Conservation (phyloP, 768 basidiomycete genomes). For the Serpula lacrymans region DNA sequence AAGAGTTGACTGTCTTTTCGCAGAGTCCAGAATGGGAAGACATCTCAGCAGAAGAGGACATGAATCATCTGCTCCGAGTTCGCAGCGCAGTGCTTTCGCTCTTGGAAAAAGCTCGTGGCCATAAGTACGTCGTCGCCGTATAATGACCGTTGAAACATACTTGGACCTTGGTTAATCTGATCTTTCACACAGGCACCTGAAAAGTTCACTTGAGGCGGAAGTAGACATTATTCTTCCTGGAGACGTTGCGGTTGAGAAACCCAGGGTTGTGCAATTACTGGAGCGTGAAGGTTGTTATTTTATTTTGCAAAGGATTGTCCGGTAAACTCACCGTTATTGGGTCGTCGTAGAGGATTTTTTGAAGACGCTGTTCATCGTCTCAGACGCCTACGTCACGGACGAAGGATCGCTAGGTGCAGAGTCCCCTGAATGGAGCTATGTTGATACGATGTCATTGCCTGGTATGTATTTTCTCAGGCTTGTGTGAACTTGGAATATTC, state of each 20-base stretch:
- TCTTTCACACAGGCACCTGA: conserved; percentile 56
- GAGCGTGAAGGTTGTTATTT: conserved; percentile 39
- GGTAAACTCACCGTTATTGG: no score
- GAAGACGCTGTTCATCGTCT: conserved; percentile 78
- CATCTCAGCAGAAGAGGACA: conserved; percentile 50
- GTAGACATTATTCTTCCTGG: conserved; percentile 59
- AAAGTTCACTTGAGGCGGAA: conserved; percentile 73
- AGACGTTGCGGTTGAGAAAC: conserved; percentile 18
- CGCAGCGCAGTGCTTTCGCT: conserved; percentile 60
- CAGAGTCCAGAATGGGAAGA: conserved; percentile 67
- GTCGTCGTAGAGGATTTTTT: conserved; percentile 55
- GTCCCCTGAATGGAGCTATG: conserved; percentile 50
- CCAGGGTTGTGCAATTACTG: conserved; percentile 34
- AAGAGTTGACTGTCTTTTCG: not conserved
- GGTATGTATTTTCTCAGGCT: conserved; percentile 36
- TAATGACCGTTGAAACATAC: no score
- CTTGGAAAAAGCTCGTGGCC: conserved; percentile 71
- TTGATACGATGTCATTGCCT: conserved; percentile 38
- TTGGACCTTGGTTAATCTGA: conserved; percentile 1
- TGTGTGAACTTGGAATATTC: conserved; percentile 7
- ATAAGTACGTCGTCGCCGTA: conserved; percentile 51
- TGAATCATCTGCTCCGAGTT: conserved; percentile 59
- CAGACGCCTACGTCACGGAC: conserved; percentile 55
- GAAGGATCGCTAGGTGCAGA: conserved; percentile 37
- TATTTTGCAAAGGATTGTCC: no score